phyloP scores from a whole-genome alignment of 1,139 yeast species.

The Sugiyamaella grinbergsii region DNA sequence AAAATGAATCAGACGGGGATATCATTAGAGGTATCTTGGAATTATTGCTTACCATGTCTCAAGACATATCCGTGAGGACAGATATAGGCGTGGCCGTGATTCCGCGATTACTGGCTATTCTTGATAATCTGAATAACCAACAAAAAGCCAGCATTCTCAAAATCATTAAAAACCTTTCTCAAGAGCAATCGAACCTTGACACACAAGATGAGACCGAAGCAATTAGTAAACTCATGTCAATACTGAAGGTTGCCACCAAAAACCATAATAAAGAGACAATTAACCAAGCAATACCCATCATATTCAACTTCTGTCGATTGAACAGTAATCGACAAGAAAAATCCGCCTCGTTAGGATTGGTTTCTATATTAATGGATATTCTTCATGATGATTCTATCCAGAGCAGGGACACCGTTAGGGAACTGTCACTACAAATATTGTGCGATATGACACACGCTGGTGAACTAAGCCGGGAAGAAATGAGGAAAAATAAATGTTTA shows the following conservation, averaged over 20 bases:
- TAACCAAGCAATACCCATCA: slow-evolving; percentile 41
- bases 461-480: slow-evolving; percentile 44
- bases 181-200: slow-evolving; percentile 12
- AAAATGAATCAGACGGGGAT: slow-evolving; percentile 35
- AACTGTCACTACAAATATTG: slow-evolving; percentile 62
- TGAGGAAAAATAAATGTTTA: slow-evolving; percentile 50
- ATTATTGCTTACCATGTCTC: slow-evolving; percentile 11
- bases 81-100: background rate
- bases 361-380: slow-evolving; percentile 54
- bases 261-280: slow-evolving; percentile 30
- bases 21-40: background rate
- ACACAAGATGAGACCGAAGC: background rate
- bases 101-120: background rate
- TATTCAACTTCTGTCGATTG: slow-evolving; percentile 58
- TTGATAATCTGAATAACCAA: slow-evolving; percentile 7
- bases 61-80: background rate
- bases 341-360: slow-evolving; percentile 55
- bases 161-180: slow-evolving; percentile 39
- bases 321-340: slow-evolving; percentile 56
- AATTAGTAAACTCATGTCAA: background rate
- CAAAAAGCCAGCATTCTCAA: slow-evolving; percentile 36
- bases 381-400: slow-evolving; percentile 39
- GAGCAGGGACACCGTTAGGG: slow-evolving; percentile 52
- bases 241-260: background rate
- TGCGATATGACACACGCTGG: slow-evolving; percentile 63